Evolutionary conservation across 305 asterid genomes (phyloP), one percentile per base, ranked within the genome.

Genomic region (Ruellia speciosa): DNA sequence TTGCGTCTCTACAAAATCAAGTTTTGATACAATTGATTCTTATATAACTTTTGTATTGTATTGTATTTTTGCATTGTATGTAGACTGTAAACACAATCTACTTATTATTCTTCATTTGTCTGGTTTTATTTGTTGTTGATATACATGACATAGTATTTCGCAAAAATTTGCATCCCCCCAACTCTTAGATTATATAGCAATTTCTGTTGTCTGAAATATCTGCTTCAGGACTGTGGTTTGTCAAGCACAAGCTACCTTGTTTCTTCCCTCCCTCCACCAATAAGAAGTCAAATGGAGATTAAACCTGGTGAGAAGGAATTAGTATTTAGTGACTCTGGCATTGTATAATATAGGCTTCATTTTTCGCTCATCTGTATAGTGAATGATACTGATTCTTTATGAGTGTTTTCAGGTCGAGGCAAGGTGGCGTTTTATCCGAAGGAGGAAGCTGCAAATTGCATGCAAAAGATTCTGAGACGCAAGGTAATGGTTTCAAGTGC

Each of bases 401-500:
- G n/a, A n/a, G 3, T 24, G 31, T 24, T 24, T 4, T 24, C 31
- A 24, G 31, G 31, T 24, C 2, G 60, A 82, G 95, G 79, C 61
- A 68, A 62, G 50, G 70, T 79, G 67, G 66, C 52, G 58, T 58
- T 76, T 17, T 70, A 49, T 43, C 81, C 87, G 4, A 85, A 70
- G 79, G 82, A 67, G 40, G 85, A 75, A 75, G 90, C 85, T 66
- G 88, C 88, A 49, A 74, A 77, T 67, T 78, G 83, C 67, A 48
- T 78, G 72, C 76, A 54, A 52, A 88, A 64, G 74, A 72, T 80
- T 60, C 68, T 88, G 66, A 80, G 88, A 47, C 79, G 69, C 48
- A 74, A 74, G 70, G 95, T 88, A 9, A 79, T 70, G 94, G 71
- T 77, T 77, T 88, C 87, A n/a, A 88, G 96, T 65, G 82, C 85